Evolutionary conservation across 441 rosid genomes (phyloP).

Genomic region (Adansonia gregorii): DNA sequence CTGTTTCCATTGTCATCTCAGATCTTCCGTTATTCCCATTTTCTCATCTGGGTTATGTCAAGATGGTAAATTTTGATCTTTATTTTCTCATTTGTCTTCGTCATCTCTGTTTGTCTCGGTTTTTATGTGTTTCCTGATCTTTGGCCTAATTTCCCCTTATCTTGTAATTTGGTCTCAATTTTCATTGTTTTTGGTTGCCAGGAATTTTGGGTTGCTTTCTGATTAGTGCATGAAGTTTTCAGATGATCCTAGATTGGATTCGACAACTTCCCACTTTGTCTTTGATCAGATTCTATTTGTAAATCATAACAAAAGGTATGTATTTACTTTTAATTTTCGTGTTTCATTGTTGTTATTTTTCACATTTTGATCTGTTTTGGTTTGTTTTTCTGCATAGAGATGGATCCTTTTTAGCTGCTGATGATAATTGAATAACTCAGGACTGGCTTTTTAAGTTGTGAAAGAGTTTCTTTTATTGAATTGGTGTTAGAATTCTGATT

Average conservation of each 20-base stretch:
- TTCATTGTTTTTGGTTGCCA: conserved; percentile 28
- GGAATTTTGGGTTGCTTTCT: conserved; percentile 45
- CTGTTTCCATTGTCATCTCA: conserved; percentile 59
- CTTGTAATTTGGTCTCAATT: conserved; percentile 31
- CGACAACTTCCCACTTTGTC: conserved; percentile 45
- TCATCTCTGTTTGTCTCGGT: not conserved
- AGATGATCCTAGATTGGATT: conserved; percentile 68
- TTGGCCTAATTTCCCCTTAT: conserved; percentile 32
- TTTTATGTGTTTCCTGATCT: conserved; percentile 33
- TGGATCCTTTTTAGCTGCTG: conserved; percentile 23
- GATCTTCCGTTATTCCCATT: conserved; percentile 70
- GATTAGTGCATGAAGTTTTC: conserved; percentile 51
- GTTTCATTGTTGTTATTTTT: conserved; percentile 35
- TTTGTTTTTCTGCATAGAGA: conserved; percentile 19
- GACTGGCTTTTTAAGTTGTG: conserved; percentile 13
- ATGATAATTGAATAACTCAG: conserved; percentile 24
- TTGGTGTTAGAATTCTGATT: conserved; percentile 21
- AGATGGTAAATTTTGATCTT: conserved; percentile 49
- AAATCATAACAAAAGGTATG: conserved; percentile 49
- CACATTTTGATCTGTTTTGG: conserved; percentile 37
- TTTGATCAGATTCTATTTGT: conserved; percentile 63
- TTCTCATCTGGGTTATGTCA: conserved; percentile 61
- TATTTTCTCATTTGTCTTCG: not conserved
- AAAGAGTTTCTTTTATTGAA: not conserved
- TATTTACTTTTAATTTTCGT: conserved; percentile 26